phyloP scores from a whole-genome alignment of 2,329 filamentous ascomycete species.

The Xylaria sp. region DNA sequence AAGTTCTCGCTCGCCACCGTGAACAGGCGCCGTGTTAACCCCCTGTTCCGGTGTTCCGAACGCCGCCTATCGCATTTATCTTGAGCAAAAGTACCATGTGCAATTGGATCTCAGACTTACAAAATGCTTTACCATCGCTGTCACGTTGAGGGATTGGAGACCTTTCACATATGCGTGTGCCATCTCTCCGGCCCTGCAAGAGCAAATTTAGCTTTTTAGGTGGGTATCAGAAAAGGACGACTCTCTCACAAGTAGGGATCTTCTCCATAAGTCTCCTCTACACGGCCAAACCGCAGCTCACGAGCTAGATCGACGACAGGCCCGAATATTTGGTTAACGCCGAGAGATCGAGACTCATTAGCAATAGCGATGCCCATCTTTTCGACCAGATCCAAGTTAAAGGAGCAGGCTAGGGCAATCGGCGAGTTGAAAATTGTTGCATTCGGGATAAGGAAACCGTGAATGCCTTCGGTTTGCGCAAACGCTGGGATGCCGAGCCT shows the following conservation, averaged over 20 bases:
- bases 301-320: slow-evolving; percentile 74
- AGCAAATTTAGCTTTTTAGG: slow-evolving; percentile 13
- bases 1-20: slow-evolving; percentile 59
- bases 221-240: not conserved
- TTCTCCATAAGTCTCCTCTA: slow-evolving; percentile 76
- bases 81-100: slow-evolving; percentile 12
- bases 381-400: slow-evolving; percentile 67
- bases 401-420: slow-evolving; percentile 74
- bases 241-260: slow-evolving; percentile 63
- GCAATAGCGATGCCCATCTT: slow-evolving; percentile 72
- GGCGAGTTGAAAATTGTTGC: slow-evolving; percentile 82
- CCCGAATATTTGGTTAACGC: slow-evolving; percentile 75
- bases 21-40: slow-evolving; percentile 67
- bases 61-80: slow-evolving; percentile 50
- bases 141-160: slow-evolving; percentile 68
- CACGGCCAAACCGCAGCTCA: slow-evolving; percentile 73
- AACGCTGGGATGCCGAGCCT: slow-evolving; percentile 74
- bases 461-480: slow-evolving; percentile 76
- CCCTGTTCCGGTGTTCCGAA: slow-evolving; percentile 74
- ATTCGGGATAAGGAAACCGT: slow-evolving; percentile 73
- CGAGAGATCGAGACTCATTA: slow-evolving; percentile 68
- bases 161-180: slow-evolving; percentile 63
- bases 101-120: slow-evolving; percentile 43
- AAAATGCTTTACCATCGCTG: slow-evolving; percentile 78
- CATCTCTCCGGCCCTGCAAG: slow-evolving; percentile 62